Evolutionary conservation across 441 rosid genomes (phyloP).

Genomic region (Hura crepitans): DNA sequence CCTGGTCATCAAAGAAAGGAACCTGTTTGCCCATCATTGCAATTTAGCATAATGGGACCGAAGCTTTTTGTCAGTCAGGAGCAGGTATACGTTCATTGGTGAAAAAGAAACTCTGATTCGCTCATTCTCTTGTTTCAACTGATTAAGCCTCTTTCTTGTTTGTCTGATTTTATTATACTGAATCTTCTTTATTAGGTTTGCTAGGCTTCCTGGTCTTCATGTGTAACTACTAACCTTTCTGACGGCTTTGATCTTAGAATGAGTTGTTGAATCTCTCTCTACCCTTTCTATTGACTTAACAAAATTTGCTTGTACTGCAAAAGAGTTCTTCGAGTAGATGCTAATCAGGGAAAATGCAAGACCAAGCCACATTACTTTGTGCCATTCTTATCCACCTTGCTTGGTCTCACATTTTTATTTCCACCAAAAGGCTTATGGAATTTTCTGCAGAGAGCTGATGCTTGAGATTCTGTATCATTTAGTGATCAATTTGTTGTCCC

Average conservation of each 20-base stretch:
- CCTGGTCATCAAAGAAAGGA: conserved; percentile 63
- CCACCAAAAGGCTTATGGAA: not conserved
- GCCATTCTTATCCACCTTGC: too few relatives aligned
- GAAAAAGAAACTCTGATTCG: not conserved
- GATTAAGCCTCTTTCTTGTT: not conserved
- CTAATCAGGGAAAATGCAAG: not conserved
- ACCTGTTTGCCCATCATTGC: conserved; percentile 70
- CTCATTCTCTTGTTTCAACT: not conserved
- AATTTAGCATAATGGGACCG: conserved; percentile 74
- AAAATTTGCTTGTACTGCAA: not conserved
- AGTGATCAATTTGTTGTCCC: not conserved
- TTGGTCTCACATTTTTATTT: not conserved
- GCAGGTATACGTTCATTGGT: conserved; percentile 41
- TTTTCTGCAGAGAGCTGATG: not conserved
- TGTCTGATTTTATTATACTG: not conserved
- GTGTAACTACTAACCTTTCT: not conserved
- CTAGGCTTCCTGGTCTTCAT: not conserved
- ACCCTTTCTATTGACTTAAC: not conserved
- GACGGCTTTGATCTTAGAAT: not conserved
- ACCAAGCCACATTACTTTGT: too few relatives aligned
- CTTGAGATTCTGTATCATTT: conserved; percentile 4
- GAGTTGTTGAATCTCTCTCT: not conserved
- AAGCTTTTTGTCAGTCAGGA: conserved; percentile 63
- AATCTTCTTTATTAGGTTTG: not conserved
- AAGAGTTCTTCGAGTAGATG: not conserved